Conservation (phyloP, 208 protist genomes). For the Acanthamoeba divionensis region DNA sequence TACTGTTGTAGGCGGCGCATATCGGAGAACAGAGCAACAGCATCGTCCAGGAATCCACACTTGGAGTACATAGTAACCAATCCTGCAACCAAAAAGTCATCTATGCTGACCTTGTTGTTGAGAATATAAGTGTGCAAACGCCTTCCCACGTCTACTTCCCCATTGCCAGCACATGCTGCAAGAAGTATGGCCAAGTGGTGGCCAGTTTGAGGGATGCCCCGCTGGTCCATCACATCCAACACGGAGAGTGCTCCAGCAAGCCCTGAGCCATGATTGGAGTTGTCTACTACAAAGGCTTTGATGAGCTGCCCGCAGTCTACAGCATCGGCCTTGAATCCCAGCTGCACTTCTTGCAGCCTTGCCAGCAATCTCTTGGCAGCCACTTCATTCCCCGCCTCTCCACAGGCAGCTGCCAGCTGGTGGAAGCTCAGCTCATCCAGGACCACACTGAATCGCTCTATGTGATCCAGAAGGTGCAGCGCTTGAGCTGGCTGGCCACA, state of each 20-base stretch:
- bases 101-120: background rate
- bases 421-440: background rate
- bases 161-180: background rate
- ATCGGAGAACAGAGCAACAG: background rate
- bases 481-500: background rate
- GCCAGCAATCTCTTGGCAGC: background rate
- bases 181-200: background rate
- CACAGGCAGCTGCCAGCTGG: background rate
- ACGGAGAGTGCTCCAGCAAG: background rate
- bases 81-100: background rate
- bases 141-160: background rate
- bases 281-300: background rate
- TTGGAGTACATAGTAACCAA: slow-evolving; percentile 8
- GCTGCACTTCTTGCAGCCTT: background rate
- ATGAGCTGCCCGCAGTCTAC: slow-evolving; percentile 32
- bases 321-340: background rate
- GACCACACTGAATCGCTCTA: background rate
- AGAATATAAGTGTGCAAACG: background rate
- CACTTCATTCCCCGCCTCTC: background rate
- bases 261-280: background rate
- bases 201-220: background rate
- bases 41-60: background rate
- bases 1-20: background rate
- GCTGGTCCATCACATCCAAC: background rate
- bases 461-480: background rate